phyloP scores from a whole-genome alignment of 2,329 filamentous ascomycete species.

The Trichoderma lentiforme region DNA sequence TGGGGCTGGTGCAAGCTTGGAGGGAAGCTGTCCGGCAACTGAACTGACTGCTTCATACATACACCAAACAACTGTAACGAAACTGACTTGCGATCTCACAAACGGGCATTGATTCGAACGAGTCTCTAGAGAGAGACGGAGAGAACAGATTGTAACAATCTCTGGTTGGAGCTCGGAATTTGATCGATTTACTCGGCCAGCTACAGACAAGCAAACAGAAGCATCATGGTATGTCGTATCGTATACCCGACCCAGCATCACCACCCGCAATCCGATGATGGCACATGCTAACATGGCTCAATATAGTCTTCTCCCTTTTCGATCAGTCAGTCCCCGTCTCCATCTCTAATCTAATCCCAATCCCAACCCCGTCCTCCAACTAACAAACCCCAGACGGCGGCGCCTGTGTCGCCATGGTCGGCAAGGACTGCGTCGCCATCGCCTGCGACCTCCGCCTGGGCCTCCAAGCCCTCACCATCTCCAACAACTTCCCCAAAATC shows the following conservation, averaged over 20 bases:
- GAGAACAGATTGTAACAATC: neutral
- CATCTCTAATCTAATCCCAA: slow-evolving; percentile 18
- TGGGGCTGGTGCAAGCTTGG: slow-evolving; percentile 8
- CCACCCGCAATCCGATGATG: slow-evolving; percentile 5
- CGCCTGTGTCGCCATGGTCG: slow-evolving; percentile 97
- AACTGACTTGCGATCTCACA: neutral
- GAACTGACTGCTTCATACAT: neutral
- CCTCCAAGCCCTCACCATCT: slow-evolving; percentile 92
- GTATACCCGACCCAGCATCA: neutral
- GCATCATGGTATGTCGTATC: slow-evolving; percentile 30
- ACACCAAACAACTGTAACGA: neutral
- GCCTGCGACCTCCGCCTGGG: slow-evolving; percentile 98
- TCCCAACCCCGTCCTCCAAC: neutral
- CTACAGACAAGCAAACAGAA: neutral
- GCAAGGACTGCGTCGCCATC: slow-evolving; percentile 99
- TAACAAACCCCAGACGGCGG: slow-evolving; percentile 59
- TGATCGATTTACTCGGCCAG: neutral
- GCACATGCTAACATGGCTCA: slow-evolving; percentile 25
- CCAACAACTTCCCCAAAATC: slow-evolving; percentile 99
- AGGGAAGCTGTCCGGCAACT: neutral
- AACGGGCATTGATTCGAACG: neutral
- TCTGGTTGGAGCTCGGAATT: neutral
- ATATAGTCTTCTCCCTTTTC: slow-evolving; percentile 82
- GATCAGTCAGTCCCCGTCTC: slow-evolving; percentile 66
- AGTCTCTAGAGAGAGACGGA: neutral